A percentile compares a stretch with the other conserved stretches of the same genome.
These are phyloP conservation scores for Thamnidium elegans DNA, from an alignment of 192 early-diverging fungal genomes.

Conservation along the genomic window DNA sequence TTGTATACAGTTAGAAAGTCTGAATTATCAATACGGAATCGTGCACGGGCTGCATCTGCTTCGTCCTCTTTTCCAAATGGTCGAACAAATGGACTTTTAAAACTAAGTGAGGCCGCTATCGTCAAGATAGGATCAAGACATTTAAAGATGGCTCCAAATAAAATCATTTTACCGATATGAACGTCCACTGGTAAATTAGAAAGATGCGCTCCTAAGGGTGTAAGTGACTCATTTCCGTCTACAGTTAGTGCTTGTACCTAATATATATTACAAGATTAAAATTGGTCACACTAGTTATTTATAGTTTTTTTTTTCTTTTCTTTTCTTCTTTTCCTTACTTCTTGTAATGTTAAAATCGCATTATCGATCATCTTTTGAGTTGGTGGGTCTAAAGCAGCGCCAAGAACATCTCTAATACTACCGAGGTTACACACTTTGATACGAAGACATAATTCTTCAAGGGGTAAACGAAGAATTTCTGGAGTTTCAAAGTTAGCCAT, in stretches of 20 bases:
- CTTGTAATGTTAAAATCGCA: slow-evolving; percentile 52
- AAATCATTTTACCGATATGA: slow-evolving; percentile 66
- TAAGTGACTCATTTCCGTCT: slow-evolving; percentile 40
- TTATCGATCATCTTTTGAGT: slow-evolving; percentile 36
- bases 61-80: slow-evolving; percentile 53
- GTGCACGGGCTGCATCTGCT: slow-evolving; percentile 40
- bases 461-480: slow-evolving; percentile 68
- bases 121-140: slow-evolving; percentile 63
- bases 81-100: slow-evolving; percentile 40
- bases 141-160: slow-evolving; percentile 63
- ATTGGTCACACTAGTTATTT: too few relatives aligned
- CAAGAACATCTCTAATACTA: slow-evolving; percentile 46
- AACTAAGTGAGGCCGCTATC: slow-evolving; percentile 56
- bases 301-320: background rate
- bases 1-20: slow-evolving; percentile 54
- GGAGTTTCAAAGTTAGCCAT: slow-evolving; percentile 58
- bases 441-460: slow-evolving; percentile 73
- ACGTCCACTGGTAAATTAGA: slow-evolving; percentile 66
- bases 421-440: slow-evolving; percentile 51
- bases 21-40: slow-evolving; percentile 46
- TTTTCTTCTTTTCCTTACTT: slow-evolving; percentile 29
- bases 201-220: slow-evolving; percentile 60
- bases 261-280: background rate
- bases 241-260: slow-evolving; percentile 47
- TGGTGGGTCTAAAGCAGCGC: slow-evolving; percentile 57